Percentiles rank a stretch among this genome's conserved stretches.
phyloP scores from a whole-genome alignment of 2,329 filamentous ascomycete species.

The Trichoderma oligosporum region DNA sequence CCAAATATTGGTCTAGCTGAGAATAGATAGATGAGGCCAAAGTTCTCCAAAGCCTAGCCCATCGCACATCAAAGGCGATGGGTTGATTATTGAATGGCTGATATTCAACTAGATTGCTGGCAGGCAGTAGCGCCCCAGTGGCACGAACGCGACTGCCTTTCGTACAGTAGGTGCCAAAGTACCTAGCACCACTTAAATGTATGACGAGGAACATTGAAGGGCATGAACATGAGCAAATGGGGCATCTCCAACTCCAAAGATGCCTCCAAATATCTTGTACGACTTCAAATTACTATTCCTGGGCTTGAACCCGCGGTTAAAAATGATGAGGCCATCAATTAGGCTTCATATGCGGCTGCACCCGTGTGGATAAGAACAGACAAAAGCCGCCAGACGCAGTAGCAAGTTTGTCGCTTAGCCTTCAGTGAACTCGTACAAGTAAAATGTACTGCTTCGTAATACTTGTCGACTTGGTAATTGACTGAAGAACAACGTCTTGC shows the following conservation, averaged over 20 bases:
- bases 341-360: background rate
- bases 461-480: slow-evolving; percentile 2
- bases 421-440: background rate
- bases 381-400: slow-evolving; percentile 16
- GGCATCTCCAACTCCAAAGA: slow-evolving; percentile 5
- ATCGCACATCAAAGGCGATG: background rate
- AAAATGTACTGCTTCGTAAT: too few relatives aligned
- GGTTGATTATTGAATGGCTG: background rate
- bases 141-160: background rate
- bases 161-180: background rate
- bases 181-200: too few relatives aligned
- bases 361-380: slow-evolving; percentile 8
- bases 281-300: too few relatives aligned
- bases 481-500: slow-evolving; percentile 2
- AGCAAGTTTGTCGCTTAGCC: slow-evolving; percentile 17
- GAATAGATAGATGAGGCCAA: background rate
- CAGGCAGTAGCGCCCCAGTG: background rate
- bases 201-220: too few relatives aligned
- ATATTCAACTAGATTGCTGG: background rate
- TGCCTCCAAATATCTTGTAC: slow-evolving; percentile 13
- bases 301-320: slow-evolving; percentile 12
- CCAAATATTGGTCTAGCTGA: background rate
- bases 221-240: too few relatives aligned
- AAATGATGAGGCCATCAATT: background rate
- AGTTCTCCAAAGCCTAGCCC: background rate